Conservation (phyloP, 1,284 basidiomycete species). For the Rhodotorula sp. region DNA sequence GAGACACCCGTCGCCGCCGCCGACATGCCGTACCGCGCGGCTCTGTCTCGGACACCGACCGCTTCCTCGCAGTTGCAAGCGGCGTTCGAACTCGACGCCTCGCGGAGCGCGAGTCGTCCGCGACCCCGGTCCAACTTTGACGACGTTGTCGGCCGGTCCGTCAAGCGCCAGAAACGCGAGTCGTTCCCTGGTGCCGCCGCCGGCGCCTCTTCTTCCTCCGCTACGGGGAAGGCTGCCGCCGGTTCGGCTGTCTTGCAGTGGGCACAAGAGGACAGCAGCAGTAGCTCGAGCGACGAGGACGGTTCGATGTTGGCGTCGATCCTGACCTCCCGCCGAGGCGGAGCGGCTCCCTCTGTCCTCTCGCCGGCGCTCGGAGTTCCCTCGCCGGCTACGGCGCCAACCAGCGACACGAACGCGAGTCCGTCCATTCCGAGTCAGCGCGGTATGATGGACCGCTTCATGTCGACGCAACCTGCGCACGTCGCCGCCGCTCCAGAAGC, state of each 20-base stretch:
- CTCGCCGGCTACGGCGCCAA: not conserved
- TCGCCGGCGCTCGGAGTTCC: not conserved
- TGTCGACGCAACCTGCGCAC: slow-evolving; percentile 15
- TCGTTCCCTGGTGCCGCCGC: not conserved
- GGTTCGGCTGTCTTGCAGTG: slow-evolving; percentile 27
- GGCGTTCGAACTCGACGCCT: slow-evolving; percentile 10
- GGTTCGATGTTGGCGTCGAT: slow-evolving; percentile 10
- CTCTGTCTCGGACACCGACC: not conserved
- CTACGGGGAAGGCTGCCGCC: not conserved
- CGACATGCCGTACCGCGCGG: not conserved
- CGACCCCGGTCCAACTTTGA: slow-evolving; percentile 17
- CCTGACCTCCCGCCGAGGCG: not conserved
- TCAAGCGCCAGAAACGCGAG: slow-evolving; percentile 17
- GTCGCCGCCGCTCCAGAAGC: slow-evolving; percentile 4
- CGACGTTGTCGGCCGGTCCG: slow-evolving; percentile 22
- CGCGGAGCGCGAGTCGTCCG: not conserved
- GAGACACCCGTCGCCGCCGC: not conserved
- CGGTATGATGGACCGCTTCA: slow-evolving; percentile 40
- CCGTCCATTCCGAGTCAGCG: slow-evolving; percentile 12
- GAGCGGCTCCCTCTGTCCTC: not conserved
- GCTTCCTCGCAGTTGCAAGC: slow-evolving; percentile 18
- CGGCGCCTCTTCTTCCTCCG: not conserved
- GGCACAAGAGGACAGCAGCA: slow-evolving; percentile 32
- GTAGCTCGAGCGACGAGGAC: slow-evolving; percentile 21
- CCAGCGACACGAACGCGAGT: slow-evolving; percentile 8